Percentiles rank a stretch among this genome's conserved stretches.
Conservation (phyloP, 805 yeast species). For the Candida methanosorbosa region DNA sequence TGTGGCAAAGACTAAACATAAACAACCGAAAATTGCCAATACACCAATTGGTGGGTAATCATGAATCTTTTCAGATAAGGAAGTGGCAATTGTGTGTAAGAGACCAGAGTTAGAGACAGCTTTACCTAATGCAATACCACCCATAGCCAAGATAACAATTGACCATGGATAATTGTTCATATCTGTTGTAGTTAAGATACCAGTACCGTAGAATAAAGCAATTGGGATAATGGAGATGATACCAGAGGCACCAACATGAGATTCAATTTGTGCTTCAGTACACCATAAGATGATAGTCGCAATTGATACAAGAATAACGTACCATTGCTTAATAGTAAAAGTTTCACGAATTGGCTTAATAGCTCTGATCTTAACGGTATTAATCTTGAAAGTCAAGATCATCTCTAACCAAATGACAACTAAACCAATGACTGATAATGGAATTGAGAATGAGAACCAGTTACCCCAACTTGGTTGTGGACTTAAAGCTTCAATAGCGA, state of each 20-base stretch:
- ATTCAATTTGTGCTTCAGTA: slow-evolving; percentile 29
- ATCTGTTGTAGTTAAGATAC: slow-evolving; percentile 37
- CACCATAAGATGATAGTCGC: slow-evolving; percentile 43
- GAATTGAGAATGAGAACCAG: slow-evolving; percentile 45
- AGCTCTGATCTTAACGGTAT: slow-evolving; percentile 35
- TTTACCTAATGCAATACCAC: slow-evolving; percentile 45
- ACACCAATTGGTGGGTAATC: slow-evolving; percentile 35
- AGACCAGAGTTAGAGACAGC: slow-evolving; percentile 41
- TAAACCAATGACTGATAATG: slow-evolving; percentile 33
- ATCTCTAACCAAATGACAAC: slow-evolving; percentile 39
- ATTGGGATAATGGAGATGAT: slow-evolving; percentile 39
- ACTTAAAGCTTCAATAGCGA: slow-evolving; percentile 42
- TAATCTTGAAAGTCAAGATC: slow-evolving; percentile 45
- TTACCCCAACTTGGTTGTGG: slow-evolving; percentile 51
- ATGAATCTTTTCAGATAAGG: slow-evolving; percentile 33
- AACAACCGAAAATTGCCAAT: slow-evolving; percentile 38
- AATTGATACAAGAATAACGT: slow-evolving; percentile 31
- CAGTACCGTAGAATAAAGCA: slow-evolving; percentile 40
- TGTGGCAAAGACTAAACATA: slow-evolving; percentile 43
- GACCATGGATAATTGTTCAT: slow-evolving; percentile 46
- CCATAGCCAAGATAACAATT: slow-evolving; percentile 47
- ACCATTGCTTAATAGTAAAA: slow-evolving; percentile 36
- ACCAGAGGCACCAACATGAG: slow-evolving; percentile 40
- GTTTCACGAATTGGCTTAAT: slow-evolving; percentile 37
- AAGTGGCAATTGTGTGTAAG: slow-evolving; percentile 34